A percentile compares a stretch with the other conserved stretches of the same genome.
These are phyloP conservation scores for Rauvolfia tetraphylla DNA, from an alignment of 257 asterid genomes.

Conservation along the genomic window DNA sequence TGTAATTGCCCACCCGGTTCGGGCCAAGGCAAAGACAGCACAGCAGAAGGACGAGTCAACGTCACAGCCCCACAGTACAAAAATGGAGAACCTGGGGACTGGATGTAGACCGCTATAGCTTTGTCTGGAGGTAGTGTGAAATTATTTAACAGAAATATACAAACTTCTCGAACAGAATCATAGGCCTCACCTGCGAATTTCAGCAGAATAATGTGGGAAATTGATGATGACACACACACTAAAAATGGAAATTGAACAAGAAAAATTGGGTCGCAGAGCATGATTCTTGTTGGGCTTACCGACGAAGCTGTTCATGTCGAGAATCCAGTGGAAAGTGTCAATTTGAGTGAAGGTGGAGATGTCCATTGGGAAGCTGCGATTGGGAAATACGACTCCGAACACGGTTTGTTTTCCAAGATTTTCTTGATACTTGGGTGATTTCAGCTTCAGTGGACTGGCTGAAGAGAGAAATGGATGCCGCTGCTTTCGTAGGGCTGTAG, in stretches of 20 bases:
- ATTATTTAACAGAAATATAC: conserved; percentile 77
- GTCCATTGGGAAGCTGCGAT: conserved; percentile 92
- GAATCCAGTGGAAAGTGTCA: conserved; percentile 87
- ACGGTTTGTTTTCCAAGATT: conserved; percentile 23
- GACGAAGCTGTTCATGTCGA: conserved; percentile 95
- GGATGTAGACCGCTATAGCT: conserved; percentile 89
- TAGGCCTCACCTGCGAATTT: conserved; percentile 58
- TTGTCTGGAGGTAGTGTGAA: conserved; percentile 87
- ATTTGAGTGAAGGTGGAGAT: conserved; percentile 90
- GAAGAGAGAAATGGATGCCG: background rate
- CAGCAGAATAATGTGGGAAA: background rate
- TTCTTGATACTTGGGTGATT: background rate
- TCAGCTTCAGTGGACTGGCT: background rate
- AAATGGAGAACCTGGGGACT: conserved; percentile 83
- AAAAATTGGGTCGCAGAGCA: background rate
- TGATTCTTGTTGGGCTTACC: conserved; percentile 24
- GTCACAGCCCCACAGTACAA: conserved; percentile 92
- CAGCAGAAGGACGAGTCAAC: conserved; percentile 81
- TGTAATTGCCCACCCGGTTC: conserved; percentile 70
- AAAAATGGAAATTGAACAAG: background rate
- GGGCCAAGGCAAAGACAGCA: conserved; percentile 85
- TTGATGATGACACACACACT: background rate
- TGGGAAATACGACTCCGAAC: conserved; percentile 96
- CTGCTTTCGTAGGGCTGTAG: background rate
- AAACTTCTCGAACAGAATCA: conserved; percentile 74